phyloP scores from a whole-genome alignment of 2,329 filamentous ascomycete genomes.

The Dothidotthia symphoricarpi region DNA sequence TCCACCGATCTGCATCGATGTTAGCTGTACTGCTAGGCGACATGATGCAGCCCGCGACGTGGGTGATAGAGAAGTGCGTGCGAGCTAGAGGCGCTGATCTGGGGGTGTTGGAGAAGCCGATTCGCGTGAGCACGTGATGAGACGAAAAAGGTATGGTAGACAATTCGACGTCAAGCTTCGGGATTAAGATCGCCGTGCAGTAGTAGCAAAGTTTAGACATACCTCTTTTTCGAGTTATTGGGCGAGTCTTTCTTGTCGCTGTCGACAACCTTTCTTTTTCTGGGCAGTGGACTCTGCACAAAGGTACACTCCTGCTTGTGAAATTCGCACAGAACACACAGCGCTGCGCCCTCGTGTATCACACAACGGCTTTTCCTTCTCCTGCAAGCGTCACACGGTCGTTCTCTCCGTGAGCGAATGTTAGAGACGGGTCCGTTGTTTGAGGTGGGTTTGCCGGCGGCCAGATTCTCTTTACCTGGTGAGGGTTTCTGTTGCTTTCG shows the following conservation, averaged over 20 bases:
- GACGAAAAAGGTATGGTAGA: constrained; percentile 7
- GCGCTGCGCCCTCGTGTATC: constrained; percentile 69
- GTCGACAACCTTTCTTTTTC: constrained; percentile 75
- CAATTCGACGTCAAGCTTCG: constrained; percentile 9
- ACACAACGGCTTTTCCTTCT: constrained; percentile 74
- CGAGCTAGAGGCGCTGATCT: neutral
- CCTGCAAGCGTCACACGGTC: constrained; percentile 65
- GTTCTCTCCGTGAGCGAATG: constrained; percentile 42
- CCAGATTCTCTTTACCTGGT: constrained; percentile 46
- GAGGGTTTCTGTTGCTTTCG: constrained; percentile 43
- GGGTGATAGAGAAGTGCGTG: neutral
- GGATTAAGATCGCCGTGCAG: constrained; percentile 9
- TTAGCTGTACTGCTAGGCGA: constrained; percentile 22
- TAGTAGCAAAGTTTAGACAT: constrained; percentile 43
- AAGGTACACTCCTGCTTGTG: constrained; percentile 78
- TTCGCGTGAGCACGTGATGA: constrained; percentile 26
- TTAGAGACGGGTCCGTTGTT: constrained; percentile 38
- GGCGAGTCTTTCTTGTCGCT: constrained; percentile 59
- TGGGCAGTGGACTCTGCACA: constrained; percentile 70
- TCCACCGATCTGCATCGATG: constrained; percentile 38
- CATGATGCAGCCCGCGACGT: constrained; percentile 3
- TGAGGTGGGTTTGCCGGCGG: constrained; percentile 41
- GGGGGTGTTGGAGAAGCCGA: constrained; percentile 1
- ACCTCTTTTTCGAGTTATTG: constrained; percentile 65
- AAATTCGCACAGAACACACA: constrained; percentile 74